Percentiles rank a stretch among this genome's conserved stretches.
Conservation (phyloP, 2,329 filamentous ascomycete genomes). For the Colletotrichum coccodes region DNA sequence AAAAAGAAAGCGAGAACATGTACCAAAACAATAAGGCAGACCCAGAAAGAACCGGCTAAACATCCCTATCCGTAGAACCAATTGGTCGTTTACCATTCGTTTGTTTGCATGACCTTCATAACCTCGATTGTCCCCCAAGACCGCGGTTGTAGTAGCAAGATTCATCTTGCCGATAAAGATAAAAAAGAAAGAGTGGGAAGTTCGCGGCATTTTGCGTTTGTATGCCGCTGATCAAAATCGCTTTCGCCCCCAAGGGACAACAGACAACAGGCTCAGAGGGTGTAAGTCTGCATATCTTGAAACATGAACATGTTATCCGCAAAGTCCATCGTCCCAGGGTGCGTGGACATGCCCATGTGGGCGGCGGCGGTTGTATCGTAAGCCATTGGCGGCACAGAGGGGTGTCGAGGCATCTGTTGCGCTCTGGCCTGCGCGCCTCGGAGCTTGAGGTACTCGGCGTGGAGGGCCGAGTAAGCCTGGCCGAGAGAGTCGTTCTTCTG, state of each 20-base stretch:
- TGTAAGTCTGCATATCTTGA: slow-evolving; percentile 38
- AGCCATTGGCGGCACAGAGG: slow-evolving; percentile 24
- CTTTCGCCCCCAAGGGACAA: neutral
- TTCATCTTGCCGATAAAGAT: neutral
- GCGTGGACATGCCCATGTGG: slow-evolving; percentile 33
- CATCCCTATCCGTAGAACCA: slow-evolving; percentile 9
- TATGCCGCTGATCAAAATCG: slow-evolving; percentile 5
- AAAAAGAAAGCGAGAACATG: neutral
- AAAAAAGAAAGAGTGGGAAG: neutral
- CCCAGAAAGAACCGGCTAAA: slow-evolving; percentile 18
- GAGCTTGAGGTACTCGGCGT: slow-evolving; percentile 54
- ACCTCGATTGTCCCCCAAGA: neutral
- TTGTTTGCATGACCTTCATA: slow-evolving; percentile 5
- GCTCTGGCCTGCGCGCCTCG: slow-evolving; percentile 28
- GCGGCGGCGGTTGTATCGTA: slow-evolving; percentile 16
- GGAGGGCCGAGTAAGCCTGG: slow-evolving; percentile 62
- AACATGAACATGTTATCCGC: slow-evolving; percentile 45
- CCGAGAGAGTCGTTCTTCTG: slow-evolving; percentile 66
- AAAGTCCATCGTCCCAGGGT: slow-evolving; percentile 34
- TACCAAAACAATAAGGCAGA: too few relatives aligned
- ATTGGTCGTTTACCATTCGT: slow-evolving; percentile 20
- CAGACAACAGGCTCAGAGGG: slow-evolving; percentile 31
- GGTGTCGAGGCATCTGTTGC: slow-evolving; percentile 24
- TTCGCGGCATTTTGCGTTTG: slow-evolving; percentile 6
- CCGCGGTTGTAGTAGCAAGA: neutral